Evolutionary conservation across 495 filamentous ascomycete species (phyloP).

Genomic region (Podospora pseudopauciseta): DNA sequence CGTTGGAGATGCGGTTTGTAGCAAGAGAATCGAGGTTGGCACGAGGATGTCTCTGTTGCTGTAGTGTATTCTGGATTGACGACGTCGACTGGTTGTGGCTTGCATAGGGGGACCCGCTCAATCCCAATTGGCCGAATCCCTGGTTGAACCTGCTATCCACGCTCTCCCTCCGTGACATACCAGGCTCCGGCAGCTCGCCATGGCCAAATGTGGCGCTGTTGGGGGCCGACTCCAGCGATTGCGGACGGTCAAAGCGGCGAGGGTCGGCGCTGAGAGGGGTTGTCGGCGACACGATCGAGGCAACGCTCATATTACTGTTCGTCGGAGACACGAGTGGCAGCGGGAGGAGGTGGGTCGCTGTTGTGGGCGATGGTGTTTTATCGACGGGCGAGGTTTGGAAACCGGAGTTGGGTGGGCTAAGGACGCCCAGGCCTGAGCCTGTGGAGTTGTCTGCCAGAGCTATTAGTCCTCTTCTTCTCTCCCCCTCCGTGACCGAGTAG

Average conservation of each 20-base stretch:
- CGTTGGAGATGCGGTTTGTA: constrained; percentile 58
- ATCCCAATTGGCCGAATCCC: constrained; percentile 63
- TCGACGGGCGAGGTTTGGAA: constrained; percentile 46
- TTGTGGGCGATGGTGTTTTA: constrained; percentile 52
- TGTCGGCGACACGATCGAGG: constrained; percentile 55
- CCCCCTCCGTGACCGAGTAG: background rate
- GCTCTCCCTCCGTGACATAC: constrained; percentile 64
- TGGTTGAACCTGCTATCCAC: constrained; percentile 74
- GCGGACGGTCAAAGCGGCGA: constrained; percentile 42
- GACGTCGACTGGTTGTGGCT: constrained; percentile 74
- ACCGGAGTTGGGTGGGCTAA: constrained; percentile 34
- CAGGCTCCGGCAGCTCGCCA: constrained; percentile 28
- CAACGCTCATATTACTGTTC: constrained; percentile 52
- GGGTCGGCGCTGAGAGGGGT: constrained; percentile 36
- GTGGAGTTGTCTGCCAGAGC: constrained; percentile 45
- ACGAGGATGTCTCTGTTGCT: constrained; percentile 51
- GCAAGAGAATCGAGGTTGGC: constrained; percentile 39
- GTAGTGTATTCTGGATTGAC: constrained; percentile 57
- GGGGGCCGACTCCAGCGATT: constrained; percentile 43
- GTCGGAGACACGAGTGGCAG: constrained; percentile 47
- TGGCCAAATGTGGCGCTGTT: constrained; percentile 29
- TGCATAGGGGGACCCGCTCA: constrained; percentile 66
- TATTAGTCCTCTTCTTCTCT: background rate
- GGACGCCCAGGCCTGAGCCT: constrained; percentile 43
- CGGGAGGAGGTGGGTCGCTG: constrained; percentile 38